These are phyloP conservation scores for Zopfochytrium polystomum DNA, from an alignment of 371 early-diverging fungal species.

Conservation along the genomic window DNA sequence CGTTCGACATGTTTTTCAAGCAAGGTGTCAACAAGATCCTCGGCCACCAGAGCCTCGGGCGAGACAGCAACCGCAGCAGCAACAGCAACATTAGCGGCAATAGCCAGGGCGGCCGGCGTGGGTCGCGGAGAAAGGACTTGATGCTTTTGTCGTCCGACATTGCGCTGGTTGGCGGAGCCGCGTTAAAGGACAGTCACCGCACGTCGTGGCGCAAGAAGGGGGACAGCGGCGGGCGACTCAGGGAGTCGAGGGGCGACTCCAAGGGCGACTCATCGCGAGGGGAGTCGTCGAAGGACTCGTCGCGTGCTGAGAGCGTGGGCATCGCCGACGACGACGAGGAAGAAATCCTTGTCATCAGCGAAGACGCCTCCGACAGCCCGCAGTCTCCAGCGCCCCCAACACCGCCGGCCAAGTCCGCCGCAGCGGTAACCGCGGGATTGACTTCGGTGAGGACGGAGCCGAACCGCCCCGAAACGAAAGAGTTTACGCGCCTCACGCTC, in stretches of 20 bases:
- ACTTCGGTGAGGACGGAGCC: no score
- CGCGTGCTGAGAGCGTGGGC: background rate
- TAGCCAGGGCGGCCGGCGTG: no score
- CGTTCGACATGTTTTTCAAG: background rate
- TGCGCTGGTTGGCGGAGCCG: background rate
- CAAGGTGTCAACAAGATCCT: background rate
- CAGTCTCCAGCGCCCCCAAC: no score
- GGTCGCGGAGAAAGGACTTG: no score
- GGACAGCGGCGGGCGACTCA: no score
- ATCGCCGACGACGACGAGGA: background rate
- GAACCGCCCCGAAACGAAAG: background rate
- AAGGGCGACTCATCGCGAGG: background rate
- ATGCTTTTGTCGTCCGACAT: no score
- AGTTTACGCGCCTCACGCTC: background rate
- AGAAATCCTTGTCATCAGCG: background rate
- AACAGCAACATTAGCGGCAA: no score
- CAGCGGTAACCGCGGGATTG: no score
- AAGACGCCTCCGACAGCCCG: background rate
- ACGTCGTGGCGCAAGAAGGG: no score
- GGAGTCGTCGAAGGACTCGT: background rate
- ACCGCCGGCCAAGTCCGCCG: background rate
- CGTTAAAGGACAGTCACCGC: background rate
- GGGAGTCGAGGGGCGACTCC: no score
- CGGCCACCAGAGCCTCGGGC: no score
- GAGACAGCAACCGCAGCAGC: no score